Conservation (phyloP, 257 asterid species). For the Nemophila menziesii region DNA sequence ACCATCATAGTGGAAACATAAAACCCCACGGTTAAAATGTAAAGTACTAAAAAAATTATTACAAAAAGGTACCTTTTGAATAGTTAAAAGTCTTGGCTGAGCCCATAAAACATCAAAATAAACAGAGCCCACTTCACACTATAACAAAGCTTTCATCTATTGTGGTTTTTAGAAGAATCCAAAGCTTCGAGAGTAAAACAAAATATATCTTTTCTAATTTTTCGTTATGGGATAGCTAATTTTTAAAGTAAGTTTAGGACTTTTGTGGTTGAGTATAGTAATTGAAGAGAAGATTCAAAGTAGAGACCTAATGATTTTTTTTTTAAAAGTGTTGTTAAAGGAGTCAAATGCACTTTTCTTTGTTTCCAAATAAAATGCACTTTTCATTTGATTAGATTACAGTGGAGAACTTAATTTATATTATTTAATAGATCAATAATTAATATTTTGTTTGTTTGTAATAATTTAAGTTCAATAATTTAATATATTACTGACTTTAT, state of each 20-base stretch:
- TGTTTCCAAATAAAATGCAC: not conserved
- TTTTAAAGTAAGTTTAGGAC: conserved; percentile 7
- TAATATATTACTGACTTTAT: too few species aligned
- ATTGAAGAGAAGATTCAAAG: conserved; percentile 26
- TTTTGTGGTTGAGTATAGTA: conserved; percentile 9
- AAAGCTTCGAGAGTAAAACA: conserved; percentile 18
- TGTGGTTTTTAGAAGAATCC: conserved; percentile 44
- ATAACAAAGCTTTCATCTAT: conserved; percentile 29
- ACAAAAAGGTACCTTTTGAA: conserved; percentile 38
- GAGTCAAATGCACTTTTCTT: not conserved
- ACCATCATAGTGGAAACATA: conserved; percentile 23
- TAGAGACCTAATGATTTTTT: conserved; percentile 24
- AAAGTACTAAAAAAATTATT: conserved; percentile 9
- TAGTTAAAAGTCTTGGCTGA: conserved; percentile 32
- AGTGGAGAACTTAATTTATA: not conserved
- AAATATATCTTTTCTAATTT: not conserved
- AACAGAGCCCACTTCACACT: conserved; percentile 35
- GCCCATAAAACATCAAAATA: conserved; percentile 24
- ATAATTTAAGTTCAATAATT: too few species aligned
- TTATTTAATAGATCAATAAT: too few species aligned
- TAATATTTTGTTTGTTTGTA: too few species aligned
- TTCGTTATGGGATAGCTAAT: too few species aligned
- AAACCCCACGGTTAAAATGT: conserved; percentile 15
- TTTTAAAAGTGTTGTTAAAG: not conserved
- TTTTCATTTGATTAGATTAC: too few species aligned